These are phyloP conservation scores for Rhodomyrtus psidioides DNA, from an alignment of 441 rosid species.

Conservation along the genomic window DNA sequence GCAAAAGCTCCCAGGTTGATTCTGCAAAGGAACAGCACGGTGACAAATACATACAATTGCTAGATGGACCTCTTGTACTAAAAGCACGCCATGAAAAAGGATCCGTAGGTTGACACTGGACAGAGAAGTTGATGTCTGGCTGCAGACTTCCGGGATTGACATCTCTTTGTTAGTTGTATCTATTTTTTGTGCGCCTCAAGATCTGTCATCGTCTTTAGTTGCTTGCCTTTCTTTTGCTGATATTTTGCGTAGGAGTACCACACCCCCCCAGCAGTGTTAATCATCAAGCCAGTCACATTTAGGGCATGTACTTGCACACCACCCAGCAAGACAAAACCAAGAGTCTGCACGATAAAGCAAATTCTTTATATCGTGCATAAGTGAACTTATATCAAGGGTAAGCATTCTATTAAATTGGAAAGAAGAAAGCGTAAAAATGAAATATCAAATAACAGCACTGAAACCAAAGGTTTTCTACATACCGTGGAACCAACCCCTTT, in stretches of 20 bases:
- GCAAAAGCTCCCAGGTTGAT: not conserved
- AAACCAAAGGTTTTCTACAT: constrained; percentile 16
- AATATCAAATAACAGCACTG: not conserved
- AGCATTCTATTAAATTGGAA: not conserved
- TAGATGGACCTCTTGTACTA: not conserved
- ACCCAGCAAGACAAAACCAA: constrained; percentile 83
- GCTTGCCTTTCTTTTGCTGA: constrained; percentile 56
- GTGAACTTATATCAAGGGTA: not conserved
- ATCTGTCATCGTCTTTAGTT: constrained; percentile 39
- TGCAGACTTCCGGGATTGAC: not conserved
- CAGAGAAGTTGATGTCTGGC: not conserved
- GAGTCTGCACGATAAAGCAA: constrained; percentile 35
- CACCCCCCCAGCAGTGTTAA: constrained; percentile 89
- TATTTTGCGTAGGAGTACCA: constrained; percentile 92
- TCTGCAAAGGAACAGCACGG: not conserved
- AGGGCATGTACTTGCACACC: constrained; percentile 86
- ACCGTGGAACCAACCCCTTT: constrained; percentile 98
- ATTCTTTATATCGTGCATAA: not conserved
- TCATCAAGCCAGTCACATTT: constrained; percentile 74
- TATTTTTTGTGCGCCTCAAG: constrained; percentile 61
- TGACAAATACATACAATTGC: not conserved
- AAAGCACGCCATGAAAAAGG: not conserved
- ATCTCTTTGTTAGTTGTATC: not conserved
- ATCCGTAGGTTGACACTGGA: not conserved
- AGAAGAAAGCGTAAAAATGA: not conserved